Base-by-base conservation (phyloP, 768 basidiomycete species). In the Pleurotus sapidus region DNA sequence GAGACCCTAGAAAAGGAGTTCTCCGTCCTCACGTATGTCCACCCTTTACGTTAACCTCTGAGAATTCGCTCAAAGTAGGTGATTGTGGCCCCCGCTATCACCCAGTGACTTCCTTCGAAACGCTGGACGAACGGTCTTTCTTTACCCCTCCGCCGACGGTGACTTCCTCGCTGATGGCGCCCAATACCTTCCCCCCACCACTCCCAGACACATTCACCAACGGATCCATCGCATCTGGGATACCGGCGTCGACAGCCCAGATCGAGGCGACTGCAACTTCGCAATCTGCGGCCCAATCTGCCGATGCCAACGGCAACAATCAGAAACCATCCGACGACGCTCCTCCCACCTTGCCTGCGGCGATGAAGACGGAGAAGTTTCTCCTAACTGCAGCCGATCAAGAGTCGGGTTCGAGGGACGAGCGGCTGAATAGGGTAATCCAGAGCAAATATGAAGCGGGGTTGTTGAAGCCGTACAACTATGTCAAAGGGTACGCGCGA, bases 381-480 rank as follows among this genome's bases (percentile, higher is more conserved):
- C 77, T 97, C 59, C 77, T 98, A 20, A 95, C 93, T 0, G 95
- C 96, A 3, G 96, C 96, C 0, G 96, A 98, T 70, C 95, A 97
- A 65, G 91, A 90, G 55, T 84, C 89, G 1, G 95, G 95, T 0
- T 89, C 93, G 20, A 79, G 96, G 43, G 91, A 95, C 63, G 92
- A 96, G 62, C 85, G 95, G 1, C 73, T 98, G 50, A 91, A 88
- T 62, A 81, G 91, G 57, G 96, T 98, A 61, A 98, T 98, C 63
- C 83, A 89, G 62, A 93, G 91, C 65, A 98, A 98, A 72, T 98
- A 97, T 71, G 95, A 98, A 67, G 96, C 96, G 2, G 96, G 95
- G 0, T 70, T 98, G 43, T 73, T 98, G 61, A 95, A 93, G 66
- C 96, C 96, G 3, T 97, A 96, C 65, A 95, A 98, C 71, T 97